Evolutionary conservation across 2,329 filamentous ascomycete species (phyloP), one percentile per base, ranked within the genome.

Genomic region (Colletotrichum liaoningense): DNA sequence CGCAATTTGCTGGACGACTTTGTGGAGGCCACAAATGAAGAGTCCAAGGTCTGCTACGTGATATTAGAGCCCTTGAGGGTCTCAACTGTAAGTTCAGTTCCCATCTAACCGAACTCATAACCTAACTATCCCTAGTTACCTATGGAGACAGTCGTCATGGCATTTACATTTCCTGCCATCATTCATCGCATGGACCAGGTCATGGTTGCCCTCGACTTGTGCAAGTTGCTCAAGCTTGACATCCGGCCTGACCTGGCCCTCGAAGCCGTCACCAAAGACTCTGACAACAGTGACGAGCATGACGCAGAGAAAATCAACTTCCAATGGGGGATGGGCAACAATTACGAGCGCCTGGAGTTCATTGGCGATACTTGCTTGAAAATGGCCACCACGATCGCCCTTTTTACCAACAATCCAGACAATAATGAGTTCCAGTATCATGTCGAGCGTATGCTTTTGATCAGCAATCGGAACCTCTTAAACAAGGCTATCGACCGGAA

Each of bases 291-390:
- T 0, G 93, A 93, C 8, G 94, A 97, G 49, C 89, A 94, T 73
- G 87, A 86, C 0, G 85, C 88, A 42, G 88, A 93, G 69, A 90
- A 93, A 52, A 83, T 94, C 65, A 94, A 95, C 76, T 91, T 95
- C 59, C 93, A 95, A 77, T 86, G 89, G 60, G 95, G 95, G 3
- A 98, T 98, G 95, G 95, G 95, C 1, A 93, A 92, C 52, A 98
- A 98, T 77, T 99, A 99, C 78, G 97, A 99, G 81, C 90, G 97
- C 14, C 88, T 98, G 0, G 97, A 99, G 79, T 97, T 98, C 73
- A 87, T 98, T 2, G 97, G 97, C 0, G 97, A 99, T 80, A 94
- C 93, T 42, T 98, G 98, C 78, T 87, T 99, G 72, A 99, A 99
- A 83, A 96, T 98, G 92, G 94, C 94, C 12, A 98, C 96, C 0